Base-by-base conservation (phyloP, 495 filamentous ascomycete genomes). In the Talaromyces ruber region DNA sequence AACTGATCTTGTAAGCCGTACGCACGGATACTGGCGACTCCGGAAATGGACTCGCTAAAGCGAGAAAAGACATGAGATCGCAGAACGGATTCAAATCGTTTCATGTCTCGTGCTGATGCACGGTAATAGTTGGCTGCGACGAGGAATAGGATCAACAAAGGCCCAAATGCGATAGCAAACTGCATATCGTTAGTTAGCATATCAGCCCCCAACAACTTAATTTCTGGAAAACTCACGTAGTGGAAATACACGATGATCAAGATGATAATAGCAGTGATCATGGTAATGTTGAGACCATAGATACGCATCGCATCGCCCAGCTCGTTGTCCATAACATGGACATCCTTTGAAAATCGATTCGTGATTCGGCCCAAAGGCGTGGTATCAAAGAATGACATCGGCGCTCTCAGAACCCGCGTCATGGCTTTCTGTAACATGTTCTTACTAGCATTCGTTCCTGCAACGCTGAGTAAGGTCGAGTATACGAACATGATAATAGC, bases 311-410 rank as follows among this genome's bases (percentile, higher is more conserved):
- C 86, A 68, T 97, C 94, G 0, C 88, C 87, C 8, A 97, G 79
- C 50, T 84, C 92, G 71, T 96, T 97, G 72, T 98, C 94, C 92
- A 98, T 95, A 32, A 89, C 88, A 67, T 96, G 89, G 52, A 97
- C 87, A 72, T 98, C 94, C 67, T 93, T 91, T 3, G 92, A 93
- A 75, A 98, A 98, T 22, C 94, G 89, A 70, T 98, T 98, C 8
- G 92, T 94, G 70, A 98, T 97, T 25, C 94, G 87, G n/a, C 94
- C 94, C 0, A 97, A 77, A 1, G 94, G 94, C 0, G 94, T 98
- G 0, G 93, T 97, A 65, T 97, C 94, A 77, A 98, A 97, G 79
- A 98, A 98, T 4, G 88, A 87, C 92, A 98, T 96, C 0, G 94
- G 94, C 0, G 94, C 93, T 54, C 92, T 84, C 45, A 98, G 79